These are phyloP conservation scores for Penicillium rolfsii DNA, from an alignment of 2,329 filamentous ascomycete genomes.

Conservation along the genomic window DNA sequence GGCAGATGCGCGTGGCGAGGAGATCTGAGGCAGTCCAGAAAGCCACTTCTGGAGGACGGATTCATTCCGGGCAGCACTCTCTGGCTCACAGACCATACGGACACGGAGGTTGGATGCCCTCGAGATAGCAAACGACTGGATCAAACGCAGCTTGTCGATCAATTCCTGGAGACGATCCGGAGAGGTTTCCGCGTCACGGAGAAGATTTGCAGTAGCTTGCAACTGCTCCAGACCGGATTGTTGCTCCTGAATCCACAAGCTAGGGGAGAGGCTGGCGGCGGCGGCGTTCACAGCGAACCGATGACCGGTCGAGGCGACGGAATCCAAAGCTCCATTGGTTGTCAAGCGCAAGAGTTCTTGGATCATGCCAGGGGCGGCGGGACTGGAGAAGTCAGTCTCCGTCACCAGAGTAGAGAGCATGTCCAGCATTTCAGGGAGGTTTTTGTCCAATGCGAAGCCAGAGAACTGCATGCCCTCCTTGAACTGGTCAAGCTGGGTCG, in stretches of 20 bases:
- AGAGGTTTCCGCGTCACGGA: constrained; percentile 68
- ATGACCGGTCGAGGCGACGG: constrained; percentile 88
- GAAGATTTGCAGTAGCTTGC: constrained; percentile 75
- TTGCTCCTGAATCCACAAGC: constrained; percentile 76
- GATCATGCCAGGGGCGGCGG: constrained; percentile 79
- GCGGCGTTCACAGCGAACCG: constrained; percentile 82
- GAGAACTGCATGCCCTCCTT: constrained; percentile 82
- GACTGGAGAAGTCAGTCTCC: constrained; percentile 87
- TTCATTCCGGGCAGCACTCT: constrained; percentile 72
- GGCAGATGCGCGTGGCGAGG: constrained; percentile 41
- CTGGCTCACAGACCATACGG: constrained; percentile 81
- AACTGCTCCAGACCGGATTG: constrained; percentile 90
- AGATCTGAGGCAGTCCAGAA: constrained; percentile 56
- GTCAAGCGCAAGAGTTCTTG: constrained; percentile 83
- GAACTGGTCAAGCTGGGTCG: constrained; percentile 69
- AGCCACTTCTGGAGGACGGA: constrained; percentile 73
- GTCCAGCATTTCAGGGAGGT: constrained; percentile 88
- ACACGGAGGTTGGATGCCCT: constrained; percentile 70
- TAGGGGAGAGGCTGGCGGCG: constrained; percentile 74
- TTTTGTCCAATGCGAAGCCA: constrained; percentile 85
- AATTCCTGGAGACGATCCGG: constrained; percentile 73
- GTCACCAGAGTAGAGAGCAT: constrained; percentile 77
- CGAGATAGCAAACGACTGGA: constrained; percentile 76
- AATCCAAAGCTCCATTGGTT: constrained; percentile 86
- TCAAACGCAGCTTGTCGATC: constrained; percentile 79